These are phyloP conservation scores for Jackrogersella multiformis DNA, from an alignment of 495 filamentous ascomycete species.

Conservation along the genomic window DNA sequence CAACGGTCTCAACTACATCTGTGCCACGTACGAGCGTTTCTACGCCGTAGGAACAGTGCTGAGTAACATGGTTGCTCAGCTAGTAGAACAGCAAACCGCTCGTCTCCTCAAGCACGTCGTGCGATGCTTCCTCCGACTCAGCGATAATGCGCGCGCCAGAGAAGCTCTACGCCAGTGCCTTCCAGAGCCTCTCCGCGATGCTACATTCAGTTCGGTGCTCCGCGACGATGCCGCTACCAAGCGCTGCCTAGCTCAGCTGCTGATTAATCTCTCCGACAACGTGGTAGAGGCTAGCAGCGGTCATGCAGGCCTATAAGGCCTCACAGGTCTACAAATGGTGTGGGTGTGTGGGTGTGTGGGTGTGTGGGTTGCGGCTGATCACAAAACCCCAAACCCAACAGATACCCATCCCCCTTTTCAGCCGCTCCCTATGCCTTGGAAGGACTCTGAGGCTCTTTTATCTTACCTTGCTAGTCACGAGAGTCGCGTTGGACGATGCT, in stretches of 20 bases:
- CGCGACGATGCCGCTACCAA: conserved; percentile 98
- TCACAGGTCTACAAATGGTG: background rate
- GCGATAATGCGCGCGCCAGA: conserved; percentile 94
- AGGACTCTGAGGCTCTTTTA: background rate
- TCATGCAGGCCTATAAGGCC: conserved; percentile 37
- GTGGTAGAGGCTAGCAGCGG: conserved; percentile 68
- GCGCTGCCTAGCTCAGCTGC: conserved; percentile 92
- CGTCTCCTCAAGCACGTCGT: conserved; percentile 97
- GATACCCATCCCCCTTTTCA: background rate
- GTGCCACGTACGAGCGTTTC: conserved; percentile 99
- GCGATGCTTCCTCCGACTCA: conserved; percentile 94
- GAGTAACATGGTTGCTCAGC: conserved; percentile 97
- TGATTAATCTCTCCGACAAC: conserved; percentile 96
- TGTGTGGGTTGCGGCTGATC: background rate
- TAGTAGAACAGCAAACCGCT: conserved; percentile 98
- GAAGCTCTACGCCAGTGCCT: conserved; percentile 97
- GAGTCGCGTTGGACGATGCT: background rate
- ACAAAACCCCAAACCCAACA: background rate
- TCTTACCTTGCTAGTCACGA: background rate
- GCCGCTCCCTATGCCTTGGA: background rate
- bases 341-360: too few species aligned
- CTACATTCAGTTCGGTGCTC: conserved; percentile 95
- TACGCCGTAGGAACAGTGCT: conserved; percentile 98
- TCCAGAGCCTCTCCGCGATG: conserved; percentile 93
- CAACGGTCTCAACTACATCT: conserved; percentile 97